Evolutionary conservation across 441 rosid genomes (phyloP), one percentile per base, ranked within the genome.

Genomic region (Heliophila coronopifolia): DNA sequence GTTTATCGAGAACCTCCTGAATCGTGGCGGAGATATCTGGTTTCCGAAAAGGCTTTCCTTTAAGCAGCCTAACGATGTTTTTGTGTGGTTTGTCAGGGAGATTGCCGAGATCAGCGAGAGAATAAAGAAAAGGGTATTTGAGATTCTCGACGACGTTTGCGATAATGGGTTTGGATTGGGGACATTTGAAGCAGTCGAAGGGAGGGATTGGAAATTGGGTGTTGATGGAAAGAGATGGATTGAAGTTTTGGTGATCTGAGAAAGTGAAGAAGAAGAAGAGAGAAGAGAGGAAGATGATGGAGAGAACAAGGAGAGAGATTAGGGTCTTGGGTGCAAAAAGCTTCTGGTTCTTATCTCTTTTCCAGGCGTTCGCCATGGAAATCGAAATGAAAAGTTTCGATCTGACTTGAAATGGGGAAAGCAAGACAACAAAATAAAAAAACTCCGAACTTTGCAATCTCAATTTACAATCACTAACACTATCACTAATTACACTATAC

Each of bases 61-160:
- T 92, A 9, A 92, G 79, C 35, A 85, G 38, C 70, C 98, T 74
- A 16, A 81, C 81, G 19, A 92, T 83, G 86, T 87, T 92, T 77
- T 85, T 92, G 63, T 92, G 95, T 10, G 98, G 96, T 69, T 85
- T 87, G 5, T 85, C 86, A 15, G 96, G 94, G 43, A 87, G 74
- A 5, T 73, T 70, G 3, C 95, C 98, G 14, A 83, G 80, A 71
- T 92, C 98, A 4, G 96, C 73, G 20, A 87, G 84, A 0, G 96
- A 87, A 67, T 70, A 88, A 18, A 85, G 60, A 50, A 92, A 87
- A 0, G 95, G 87, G 69, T 78, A 64, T 41, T 80, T 78, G 62
- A 92, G 69, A 54, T 84, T 84, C 61, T 92, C 98, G 14, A 87
- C 98, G 7, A 65, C 44, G 76, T 88, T 92, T 68, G 94, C 99